Percentiles rank a stretch among this genome's conserved stretches.
phyloP scores from a whole-genome alignment of 1,284 basidiomycete species.

The Mixia osmundae region DNA sequence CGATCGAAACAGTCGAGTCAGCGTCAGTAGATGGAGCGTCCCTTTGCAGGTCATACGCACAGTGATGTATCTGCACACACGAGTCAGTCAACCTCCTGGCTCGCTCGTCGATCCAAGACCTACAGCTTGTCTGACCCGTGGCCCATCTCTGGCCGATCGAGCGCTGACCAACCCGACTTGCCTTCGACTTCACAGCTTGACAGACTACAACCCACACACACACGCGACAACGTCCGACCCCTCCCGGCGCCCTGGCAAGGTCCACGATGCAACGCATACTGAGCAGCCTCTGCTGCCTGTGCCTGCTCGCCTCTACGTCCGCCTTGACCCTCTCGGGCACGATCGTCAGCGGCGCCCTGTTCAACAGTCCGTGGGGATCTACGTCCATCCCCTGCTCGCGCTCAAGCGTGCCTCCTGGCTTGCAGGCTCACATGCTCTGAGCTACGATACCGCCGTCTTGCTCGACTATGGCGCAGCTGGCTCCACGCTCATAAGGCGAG shows the following conservation, averaged over 20 bases:
- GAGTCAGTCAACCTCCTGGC: no score
- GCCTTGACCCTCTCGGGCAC: neutral
- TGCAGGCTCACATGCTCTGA: no score
- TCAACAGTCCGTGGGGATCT: neutral
- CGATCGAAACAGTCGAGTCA: neutral
- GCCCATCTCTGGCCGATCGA: neutral
- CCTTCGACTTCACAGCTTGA: neutral
- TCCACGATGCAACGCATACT: neutral
- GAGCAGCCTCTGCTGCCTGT: neutral
- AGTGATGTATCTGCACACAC: no score
- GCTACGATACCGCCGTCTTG: neutral
- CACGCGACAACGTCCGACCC: neutral
- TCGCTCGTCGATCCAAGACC: no score
- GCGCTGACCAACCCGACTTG: neutral
- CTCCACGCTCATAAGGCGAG: neutral
- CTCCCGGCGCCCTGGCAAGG: neutral
- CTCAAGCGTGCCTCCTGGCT: no score
- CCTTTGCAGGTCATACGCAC: no score
- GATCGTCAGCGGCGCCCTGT: neutral
- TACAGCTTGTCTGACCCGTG: conserved; percentile 1
- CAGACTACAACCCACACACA: neutral
- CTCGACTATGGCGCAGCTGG: neutral
- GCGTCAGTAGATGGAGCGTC: neutral
- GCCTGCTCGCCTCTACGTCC: neutral
- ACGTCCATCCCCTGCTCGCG: no score